Percentiles rank a stretch among this genome's conserved stretches.
Evolutionary conservation across 78 protist species (phyloP).

Genomic region (Polysphondylium violaceum): DNA sequence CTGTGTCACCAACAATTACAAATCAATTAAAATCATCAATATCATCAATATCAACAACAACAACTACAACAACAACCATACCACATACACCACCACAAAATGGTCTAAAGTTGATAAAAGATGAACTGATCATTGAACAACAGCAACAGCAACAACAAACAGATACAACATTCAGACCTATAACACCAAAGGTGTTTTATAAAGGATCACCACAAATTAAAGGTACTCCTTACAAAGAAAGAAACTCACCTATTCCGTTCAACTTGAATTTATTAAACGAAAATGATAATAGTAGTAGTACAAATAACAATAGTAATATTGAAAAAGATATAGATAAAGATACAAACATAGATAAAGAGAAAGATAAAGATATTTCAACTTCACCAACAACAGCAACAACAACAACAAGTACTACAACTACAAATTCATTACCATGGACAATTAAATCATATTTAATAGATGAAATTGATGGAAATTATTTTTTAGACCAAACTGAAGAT

Average conservation of each 20-base stretch:
- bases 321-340: not conserved
- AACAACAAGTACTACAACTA: not conserved
- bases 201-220: not conserved
- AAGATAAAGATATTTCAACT: not conserved
- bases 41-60: slow-evolving; percentile 4
- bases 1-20: too few species aligned
- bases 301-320: not conserved
- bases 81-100: not conserved
- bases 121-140: not conserved
- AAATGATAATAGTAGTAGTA: not conserved
- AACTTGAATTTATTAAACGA: not conserved
- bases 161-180: not conserved
- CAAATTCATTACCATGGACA: slow-evolving; percentile 44
- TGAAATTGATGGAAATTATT: slow-evolving; percentile 78
- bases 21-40: not conserved
- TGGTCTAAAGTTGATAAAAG: not conserved
- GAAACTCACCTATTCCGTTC: slow-evolving; percentile 10
- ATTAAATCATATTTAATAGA: slow-evolving; percentile 74
- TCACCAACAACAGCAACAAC: slow-evolving; percentile 6
- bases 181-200: not conserved
- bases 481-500: slow-evolving; percentile 48
- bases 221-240: not conserved
- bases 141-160: slow-evolving; percentile 6
- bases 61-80: slow-evolving; percentile 14
- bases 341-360: not conserved